Base-by-base conservation (phyloP, 306 rosid genomes). In the Quercus variabilis region DNA sequence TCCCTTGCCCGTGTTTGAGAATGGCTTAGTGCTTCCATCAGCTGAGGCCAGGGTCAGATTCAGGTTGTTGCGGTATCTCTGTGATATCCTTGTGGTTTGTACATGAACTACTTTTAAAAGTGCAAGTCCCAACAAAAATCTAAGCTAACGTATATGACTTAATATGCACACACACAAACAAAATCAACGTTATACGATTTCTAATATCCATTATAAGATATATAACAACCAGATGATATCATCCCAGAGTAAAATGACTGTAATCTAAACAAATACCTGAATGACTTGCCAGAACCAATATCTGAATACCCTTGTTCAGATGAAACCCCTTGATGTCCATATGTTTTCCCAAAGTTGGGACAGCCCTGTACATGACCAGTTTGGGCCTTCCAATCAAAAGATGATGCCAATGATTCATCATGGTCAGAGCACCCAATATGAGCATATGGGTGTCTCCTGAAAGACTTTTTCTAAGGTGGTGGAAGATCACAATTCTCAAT, bases 1-100 rank as follows among this genome's bases (percentile, higher is more conserved):
- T 91, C 86, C 90, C 99, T 91, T 2, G 99, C 99, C 0, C 97
- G 90, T 30, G 97, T 90, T 90, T 95, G 99, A 21, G 97, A 95
- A 76, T 85, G 97, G 77, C 91, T 80, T 23, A 95, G 84, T 21
- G 98, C 98, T 83, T 88, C 96, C 75, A 92, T 80, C 10, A 92
- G 85, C 81, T 91, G 89, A 67, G 77, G 81, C 86, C 83, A 31
- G 80, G 78, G 71, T 86, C 86, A 25, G 78, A 82, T 63, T 82
- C 88, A 43, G 75, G 82, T 78, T 17, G 78, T 78, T 78, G 78
- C 26, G 58, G 80, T 41, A 28, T 77, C 76, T 80, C 89, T 18
- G 55, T 21, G 30, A 65, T 41, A 75, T 81, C 81, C 86, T 77
- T 69, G 65, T 60, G 81, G 55, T 65, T 63, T 25, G 80, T 33